Conservation (phyloP, 208 protist genomes). For the Novymonas esmeraldas region DNA sequence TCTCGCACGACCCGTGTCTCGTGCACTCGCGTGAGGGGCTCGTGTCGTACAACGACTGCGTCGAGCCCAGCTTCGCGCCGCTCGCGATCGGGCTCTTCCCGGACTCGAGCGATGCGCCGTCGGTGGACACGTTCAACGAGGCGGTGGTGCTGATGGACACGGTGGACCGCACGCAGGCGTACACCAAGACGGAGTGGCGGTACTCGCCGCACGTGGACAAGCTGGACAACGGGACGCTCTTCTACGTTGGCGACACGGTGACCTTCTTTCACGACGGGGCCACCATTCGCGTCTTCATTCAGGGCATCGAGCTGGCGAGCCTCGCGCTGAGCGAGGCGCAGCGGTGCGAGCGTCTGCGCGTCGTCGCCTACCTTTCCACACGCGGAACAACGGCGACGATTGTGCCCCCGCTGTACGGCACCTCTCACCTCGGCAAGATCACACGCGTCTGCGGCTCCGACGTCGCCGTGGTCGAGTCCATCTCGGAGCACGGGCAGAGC, state of each 20-base stretch:
- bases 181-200: slow-evolving; percentile 45
- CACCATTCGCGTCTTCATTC: slow-evolving; percentile 47
- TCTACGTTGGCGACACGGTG: slow-evolving; percentile 83
- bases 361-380: slow-evolving; percentile 75
- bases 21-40: slow-evolving; percentile 55
- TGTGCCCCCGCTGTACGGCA: slow-evolving; percentile 78
- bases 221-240: slow-evolving; percentile 47
- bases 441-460: slow-evolving; percentile 53
- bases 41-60: slow-evolving; percentile 47
- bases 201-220: slow-evolving; percentile 45
- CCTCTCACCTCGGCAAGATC: slow-evolving; percentile 70
- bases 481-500: slow-evolving; percentile 30
- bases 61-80: slow-evolving; percentile 55
- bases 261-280: slow-evolving; percentile 53
- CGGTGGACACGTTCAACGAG: slow-evolving; percentile 37
- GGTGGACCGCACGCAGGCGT: slow-evolving; percentile 43
- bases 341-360: slow-evolving; percentile 40
- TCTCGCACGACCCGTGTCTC: slow-evolving; percentile 64
- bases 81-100: slow-evolving; percentile 70
- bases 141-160: slow-evolving; percentile 69
- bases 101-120: slow-evolving; percentile 24
- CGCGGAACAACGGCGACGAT: slow-evolving; percentile 67
- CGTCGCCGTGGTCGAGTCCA: slow-evolving; percentile 74
- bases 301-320: slow-evolving; percentile 30
- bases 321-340: slow-evolving; percentile 34